Evolutionary conservation across 805 yeast genomes (phyloP).

Genomic region (Ogataea paradorogensis): DNA sequence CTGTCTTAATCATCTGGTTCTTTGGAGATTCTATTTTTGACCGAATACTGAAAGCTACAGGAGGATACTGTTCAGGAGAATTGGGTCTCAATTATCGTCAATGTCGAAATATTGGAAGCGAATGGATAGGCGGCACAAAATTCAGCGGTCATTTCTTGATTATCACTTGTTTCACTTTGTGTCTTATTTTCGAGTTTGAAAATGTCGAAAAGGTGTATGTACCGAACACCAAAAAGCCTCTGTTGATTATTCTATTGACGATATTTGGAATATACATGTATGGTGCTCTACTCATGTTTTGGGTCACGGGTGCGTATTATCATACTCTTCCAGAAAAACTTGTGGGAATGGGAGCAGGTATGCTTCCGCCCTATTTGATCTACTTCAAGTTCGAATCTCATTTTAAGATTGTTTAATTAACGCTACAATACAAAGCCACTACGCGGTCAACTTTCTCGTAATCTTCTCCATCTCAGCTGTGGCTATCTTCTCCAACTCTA

Average conservation of each 20-base stretch:
- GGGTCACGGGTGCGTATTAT: conserved; percentile 46
- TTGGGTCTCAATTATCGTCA: conserved; percentile 18
- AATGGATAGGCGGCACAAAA: conserved; percentile 41
- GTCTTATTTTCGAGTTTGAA: conserved; percentile 27
- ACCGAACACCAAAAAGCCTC: conserved; percentile 3
- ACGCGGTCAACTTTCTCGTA: conserved; percentile 6
- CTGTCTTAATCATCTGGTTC: conserved; percentile 30
- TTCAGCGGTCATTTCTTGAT: conserved; percentile 43
- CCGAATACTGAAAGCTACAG: conserved; percentile 33
- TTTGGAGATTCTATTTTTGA: conserved; percentile 35
- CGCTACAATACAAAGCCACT: conserved; percentile 5
- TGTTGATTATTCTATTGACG: neutral
- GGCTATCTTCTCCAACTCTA: conserved; percentile 39
- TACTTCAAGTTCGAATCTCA: conserved; percentile 17
- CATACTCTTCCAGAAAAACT: conserved; percentile 48
- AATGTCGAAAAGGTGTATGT: conserved; percentile 10
- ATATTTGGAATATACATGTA: conserved; percentile 15
- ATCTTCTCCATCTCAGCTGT: conserved; percentile 18
- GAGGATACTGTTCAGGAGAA: conserved; percentile 37
- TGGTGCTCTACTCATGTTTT: conserved; percentile 40
- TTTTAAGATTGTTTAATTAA: conserved; percentile 12
- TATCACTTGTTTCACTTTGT: conserved; percentile 33
- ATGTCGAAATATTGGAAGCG: conserved; percentile 22
- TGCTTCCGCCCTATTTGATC: conserved; percentile 31
- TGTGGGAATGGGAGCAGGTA: conserved; percentile 41